These are phyloP conservation scores for Magnaporthiopsis incrustans DNA, from an alignment of 2,329 filamentous ascomycete genomes.

Conservation along the genomic window DNA sequence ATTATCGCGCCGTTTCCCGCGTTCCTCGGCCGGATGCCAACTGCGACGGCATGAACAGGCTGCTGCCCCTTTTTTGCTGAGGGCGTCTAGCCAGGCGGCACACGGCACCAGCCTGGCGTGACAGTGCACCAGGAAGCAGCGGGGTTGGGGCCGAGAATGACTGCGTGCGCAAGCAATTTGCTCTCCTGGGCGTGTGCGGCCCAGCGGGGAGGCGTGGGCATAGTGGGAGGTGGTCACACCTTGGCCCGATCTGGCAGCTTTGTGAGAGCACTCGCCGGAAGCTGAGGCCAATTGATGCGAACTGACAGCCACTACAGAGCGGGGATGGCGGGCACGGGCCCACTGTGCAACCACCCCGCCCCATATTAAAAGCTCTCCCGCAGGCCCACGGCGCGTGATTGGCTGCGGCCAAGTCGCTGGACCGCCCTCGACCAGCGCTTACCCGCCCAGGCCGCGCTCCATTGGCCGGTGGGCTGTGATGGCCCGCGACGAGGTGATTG, in stretches of 20 bases:
- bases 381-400: neutral
- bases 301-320: neutral
- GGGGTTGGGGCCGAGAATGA: neutral
- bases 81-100: neutral
- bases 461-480: neutral
- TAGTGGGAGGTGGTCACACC: neutral
- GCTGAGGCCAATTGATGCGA: neutral
- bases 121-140: no score
- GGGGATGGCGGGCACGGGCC: neutral
- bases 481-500: neutral
- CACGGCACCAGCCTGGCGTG: neutral
- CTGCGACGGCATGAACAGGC: neutral
- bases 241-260: neutral
- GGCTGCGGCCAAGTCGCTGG: neutral
- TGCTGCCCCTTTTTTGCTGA: neutral
- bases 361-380: neutral
- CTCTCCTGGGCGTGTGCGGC: no score
- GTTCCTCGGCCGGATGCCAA: neutral
- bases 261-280: neutral
- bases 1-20: neutral
- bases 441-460: neutral
- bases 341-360: neutral
- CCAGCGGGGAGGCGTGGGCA: neutral
- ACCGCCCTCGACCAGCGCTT: neutral
- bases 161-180: no score